phyloP scores from a whole-genome alignment of 73 alveolate species.

The Loxodes magnus region DNA sequence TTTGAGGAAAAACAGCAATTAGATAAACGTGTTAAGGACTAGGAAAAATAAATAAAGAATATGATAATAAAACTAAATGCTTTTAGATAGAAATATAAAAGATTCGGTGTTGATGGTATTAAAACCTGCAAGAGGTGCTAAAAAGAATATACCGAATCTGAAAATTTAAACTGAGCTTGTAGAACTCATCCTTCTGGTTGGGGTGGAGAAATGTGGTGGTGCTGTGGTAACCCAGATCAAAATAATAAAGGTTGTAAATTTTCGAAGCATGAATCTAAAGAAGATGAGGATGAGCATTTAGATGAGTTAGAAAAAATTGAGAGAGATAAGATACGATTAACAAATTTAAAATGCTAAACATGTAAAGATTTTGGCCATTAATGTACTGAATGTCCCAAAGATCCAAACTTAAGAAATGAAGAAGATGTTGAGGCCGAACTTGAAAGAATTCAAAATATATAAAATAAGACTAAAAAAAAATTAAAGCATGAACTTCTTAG shows the following conservation, averaged over 20 bases:
- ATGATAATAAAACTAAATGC: conserved; percentile 7
- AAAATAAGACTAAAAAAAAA: too few species aligned
- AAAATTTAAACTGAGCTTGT: conserved; percentile 54
- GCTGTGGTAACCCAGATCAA: conserved; percentile 46
- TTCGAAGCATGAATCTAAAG: conserved; percentile 53
- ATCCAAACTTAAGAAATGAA: conserved; percentile 47
- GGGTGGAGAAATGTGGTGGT: conserved; percentile 57
- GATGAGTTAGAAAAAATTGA: conserved; percentile 20
- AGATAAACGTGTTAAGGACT: conserved; percentile 22
- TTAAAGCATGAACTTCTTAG: too few species aligned
- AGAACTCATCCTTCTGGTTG: conserved; percentile 41
- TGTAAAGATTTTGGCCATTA: conserved; percentile 48
- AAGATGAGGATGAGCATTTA: conserved; percentile 42
- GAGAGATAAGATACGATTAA: conserved; percentile 7
- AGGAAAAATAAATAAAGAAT: conserved; percentile 27
- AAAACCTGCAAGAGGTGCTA: conserved; percentile 45
- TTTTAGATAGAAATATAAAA: not conserved
- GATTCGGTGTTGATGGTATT: not conserved
- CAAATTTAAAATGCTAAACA: conserved; percentile 28
- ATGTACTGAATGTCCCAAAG: conserved; percentile 34
- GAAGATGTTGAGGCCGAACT: too few species aligned
- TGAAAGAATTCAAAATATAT: too few species aligned
- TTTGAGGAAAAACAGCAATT: conserved; percentile 19
- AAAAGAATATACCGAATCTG: conserved; percentile 37
- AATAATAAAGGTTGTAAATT: conserved; percentile 51